These are phyloP conservation scores for Magnusiomyces suaveolens DNA, from an alignment of 1,139 yeast species.

Conservation along the genomic window DNA sequence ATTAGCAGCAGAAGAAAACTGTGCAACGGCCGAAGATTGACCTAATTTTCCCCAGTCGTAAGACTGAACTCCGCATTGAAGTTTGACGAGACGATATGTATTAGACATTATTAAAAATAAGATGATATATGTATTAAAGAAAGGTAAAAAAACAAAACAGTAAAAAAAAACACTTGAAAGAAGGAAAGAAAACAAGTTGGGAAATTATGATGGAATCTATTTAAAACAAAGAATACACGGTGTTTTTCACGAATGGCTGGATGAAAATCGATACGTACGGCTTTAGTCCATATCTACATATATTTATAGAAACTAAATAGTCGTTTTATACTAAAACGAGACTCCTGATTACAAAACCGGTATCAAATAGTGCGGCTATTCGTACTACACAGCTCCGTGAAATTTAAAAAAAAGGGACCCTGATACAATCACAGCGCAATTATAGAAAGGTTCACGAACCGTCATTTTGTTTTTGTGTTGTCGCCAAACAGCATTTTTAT, in stretches of 20 bases:
- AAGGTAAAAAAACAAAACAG: background rate
- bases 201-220: too few relatives aligned
- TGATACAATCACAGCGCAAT: background rate
- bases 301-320: background rate
- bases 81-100: constrained; percentile 8
- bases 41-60: constrained; percentile 60
- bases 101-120: background rate
- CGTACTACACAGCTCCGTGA: background rate
- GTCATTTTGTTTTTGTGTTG: background rate
- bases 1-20: constrained; percentile 65
- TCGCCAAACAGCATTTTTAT: too few relatives aligned
- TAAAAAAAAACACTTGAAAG: background rate
- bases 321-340: background rate
- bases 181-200: background rate
- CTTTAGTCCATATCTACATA: background rate
- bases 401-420: too few relatives aligned
- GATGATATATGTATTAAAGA: background rate
- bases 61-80: constrained; percentile 34
- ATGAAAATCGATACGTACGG: background rate
- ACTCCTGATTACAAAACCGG: background rate
- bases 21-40: constrained; percentile 75
- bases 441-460: background rate
- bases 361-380: background rate
- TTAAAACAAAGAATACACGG: background rate
- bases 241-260: background rate